Evolutionary conservation across 1,284 basidiomycete species (phyloP).

Genomic region (Sporisorium exsertum): DNA sequence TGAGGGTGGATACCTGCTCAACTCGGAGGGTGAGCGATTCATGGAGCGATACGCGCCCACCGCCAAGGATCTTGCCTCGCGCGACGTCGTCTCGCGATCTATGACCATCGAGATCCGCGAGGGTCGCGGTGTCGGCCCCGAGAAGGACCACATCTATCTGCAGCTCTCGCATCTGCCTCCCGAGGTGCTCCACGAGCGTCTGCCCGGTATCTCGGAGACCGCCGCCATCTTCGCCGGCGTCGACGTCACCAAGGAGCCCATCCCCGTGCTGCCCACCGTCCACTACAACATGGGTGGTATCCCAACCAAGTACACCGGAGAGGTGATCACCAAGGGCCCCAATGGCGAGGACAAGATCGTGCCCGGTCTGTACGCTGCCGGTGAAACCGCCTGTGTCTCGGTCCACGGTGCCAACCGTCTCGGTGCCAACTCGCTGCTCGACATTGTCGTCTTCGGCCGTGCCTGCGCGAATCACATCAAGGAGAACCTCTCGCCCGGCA

Average conservation of each 20-base stretch:
- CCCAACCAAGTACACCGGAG: constrained; percentile 97
- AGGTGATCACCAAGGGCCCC: constrained; percentile 78
- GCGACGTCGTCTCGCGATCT: constrained; percentile 98
- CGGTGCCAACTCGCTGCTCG: constrained; percentile 97
- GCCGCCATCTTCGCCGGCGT: constrained; percentile 99
- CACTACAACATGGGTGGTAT: constrained; percentile 89
- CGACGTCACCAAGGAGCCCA: constrained; percentile 98
- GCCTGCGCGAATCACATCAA: constrained; percentile 98
- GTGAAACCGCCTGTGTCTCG: constrained; percentile 98
- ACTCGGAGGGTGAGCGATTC: constrained; percentile 99
- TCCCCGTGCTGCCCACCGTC: constrained; percentile 73
- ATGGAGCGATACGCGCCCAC: constrained; percentile 99
- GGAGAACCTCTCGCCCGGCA: constrained; percentile 88
- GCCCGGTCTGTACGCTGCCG: constrained; percentile 96
- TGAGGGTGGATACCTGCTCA: constrained; percentile 98
- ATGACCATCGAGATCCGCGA: constrained; percentile 99
- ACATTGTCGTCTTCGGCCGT: constrained; percentile 99
- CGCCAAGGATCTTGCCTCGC: constrained; percentile 98
- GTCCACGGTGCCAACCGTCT: constrained; percentile 99
- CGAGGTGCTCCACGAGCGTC: constrained; percentile 93
- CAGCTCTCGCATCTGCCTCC: constrained; percentile 97
- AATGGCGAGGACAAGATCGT: constrained; percentile 91
- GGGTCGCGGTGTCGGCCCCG: constrained; percentile 97
- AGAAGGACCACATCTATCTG: constrained; percentile 97
- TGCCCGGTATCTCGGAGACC: constrained; percentile 99